A percentile compares a stretch with the other conserved stretches of the same genome.
These are phyloP conservation scores for Blastocystis hominis DNA, from an alignment of 352 stramenopile genomes.

Conservation along the genomic window DNA sequence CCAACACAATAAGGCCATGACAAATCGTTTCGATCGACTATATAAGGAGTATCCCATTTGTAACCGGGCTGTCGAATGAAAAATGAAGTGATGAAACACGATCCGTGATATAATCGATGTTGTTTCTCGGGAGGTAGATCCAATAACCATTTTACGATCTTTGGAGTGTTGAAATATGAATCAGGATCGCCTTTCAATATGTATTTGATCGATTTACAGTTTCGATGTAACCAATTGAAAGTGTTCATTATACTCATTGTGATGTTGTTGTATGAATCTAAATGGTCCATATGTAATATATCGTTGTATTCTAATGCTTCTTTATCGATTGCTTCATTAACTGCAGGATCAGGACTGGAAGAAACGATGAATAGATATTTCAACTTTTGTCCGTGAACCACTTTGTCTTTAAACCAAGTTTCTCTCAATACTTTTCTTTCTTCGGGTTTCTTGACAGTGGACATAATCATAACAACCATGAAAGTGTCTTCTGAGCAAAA, in stretches of 20 bases:
- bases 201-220: slow-evolving; percentile 29
- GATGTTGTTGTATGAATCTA: slow-evolving; percentile 50
- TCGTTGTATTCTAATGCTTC: slow-evolving; percentile 18
- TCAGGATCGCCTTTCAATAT: slow-evolving; percentile 44
- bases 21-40: background rate
- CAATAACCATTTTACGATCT: slow-evolving; percentile 28
- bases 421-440: background rate
- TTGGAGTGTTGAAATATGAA: slow-evolving; percentile 32
- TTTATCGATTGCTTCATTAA: slow-evolving; percentile 1
- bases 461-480: slow-evolving; percentile 50
- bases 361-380: slow-evolving; percentile 48
- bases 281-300: slow-evolving; percentile 32
- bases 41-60: slow-evolving; percentile 32
- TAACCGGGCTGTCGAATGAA: slow-evolving; percentile 31
- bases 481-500: background rate
- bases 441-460: slow-evolving; percentile 22
- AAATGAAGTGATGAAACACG: slow-evolving; percentile 46
- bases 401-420: slow-evolving; percentile 18
- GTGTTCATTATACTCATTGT: slow-evolving; percentile 51
- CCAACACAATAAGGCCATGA: slow-evolving; percentile 25
- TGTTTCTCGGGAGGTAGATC: background rate
- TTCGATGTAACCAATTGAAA: slow-evolving; percentile 44
- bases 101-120: slow-evolving; percentile 7
- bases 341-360: slow-evolving; percentile 5
- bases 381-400: background rate